These are phyloP conservation scores for Stemphylium vesicarium DNA, from an alignment of 2,329 filamentous ascomycete species.

Conservation along the genomic window DNA sequence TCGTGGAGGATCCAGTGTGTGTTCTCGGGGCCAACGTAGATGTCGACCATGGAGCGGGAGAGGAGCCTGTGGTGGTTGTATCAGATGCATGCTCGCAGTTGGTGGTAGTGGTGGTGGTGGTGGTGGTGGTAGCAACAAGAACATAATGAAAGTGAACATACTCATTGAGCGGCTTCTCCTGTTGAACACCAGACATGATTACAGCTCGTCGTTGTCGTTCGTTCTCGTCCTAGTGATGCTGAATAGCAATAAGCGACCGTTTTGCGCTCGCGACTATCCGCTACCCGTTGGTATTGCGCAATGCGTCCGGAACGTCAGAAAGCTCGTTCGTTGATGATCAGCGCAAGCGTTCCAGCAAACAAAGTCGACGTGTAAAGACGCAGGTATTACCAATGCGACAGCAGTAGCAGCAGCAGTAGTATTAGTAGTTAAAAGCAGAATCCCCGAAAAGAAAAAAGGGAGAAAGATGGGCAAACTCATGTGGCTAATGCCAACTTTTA, in stretches of 20 bases:
- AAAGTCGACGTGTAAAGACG: no score
- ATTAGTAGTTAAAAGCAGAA: no score
- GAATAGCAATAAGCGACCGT: constrained; percentile 6
- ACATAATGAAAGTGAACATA: constrained; percentile 19
- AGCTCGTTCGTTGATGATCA: no score
- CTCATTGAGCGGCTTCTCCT: constrained; percentile 46
- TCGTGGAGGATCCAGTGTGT: constrained; percentile 64
- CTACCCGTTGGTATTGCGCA: constrained; percentile 3
- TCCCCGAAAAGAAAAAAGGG: background rate
- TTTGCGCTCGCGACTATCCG: constrained; percentile 5
- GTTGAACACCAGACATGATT: constrained; percentile 31
- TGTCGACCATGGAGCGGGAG: constrained; percentile 61
- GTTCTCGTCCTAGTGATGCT: no score
- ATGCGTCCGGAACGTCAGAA: background rate
- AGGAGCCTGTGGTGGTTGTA: constrained; percentile 53
- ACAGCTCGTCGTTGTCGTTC: background rate
- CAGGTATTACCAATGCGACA: no score
- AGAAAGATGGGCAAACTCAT: background rate
- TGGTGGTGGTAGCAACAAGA: background rate
- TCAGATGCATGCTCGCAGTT: background rate
- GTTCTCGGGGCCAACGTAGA: constrained; percentile 62
- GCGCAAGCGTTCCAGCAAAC: no score
- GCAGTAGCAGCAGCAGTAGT: no score
- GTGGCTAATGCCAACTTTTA: constrained; percentile 17
- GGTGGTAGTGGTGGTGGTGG: background rate